phyloP scores from a whole-genome alignment of 805 yeast genomes.

The Vanderwaltozyma polyspora region DNA sequence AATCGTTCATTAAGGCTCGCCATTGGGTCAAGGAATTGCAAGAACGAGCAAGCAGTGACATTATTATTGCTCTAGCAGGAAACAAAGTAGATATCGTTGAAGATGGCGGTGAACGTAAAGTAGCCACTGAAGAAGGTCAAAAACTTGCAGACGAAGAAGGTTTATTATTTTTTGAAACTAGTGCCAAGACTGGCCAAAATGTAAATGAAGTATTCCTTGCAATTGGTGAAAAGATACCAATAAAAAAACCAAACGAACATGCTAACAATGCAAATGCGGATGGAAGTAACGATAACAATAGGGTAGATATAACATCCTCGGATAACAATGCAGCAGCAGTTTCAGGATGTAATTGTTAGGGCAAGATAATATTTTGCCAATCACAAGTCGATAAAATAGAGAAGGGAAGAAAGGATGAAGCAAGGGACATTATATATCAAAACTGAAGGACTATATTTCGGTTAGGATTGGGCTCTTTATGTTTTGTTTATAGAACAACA shows the following conservation, averaged over 20 bases:
- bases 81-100: conserved; percentile 78
- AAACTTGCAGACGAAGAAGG: conserved; percentile 45
- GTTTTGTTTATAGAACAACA: too few relatives aligned
- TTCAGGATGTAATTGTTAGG: conserved; percentile 5
- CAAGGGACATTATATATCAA: too few relatives aligned
- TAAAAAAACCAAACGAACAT: background rate
- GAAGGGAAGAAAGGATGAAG: too few relatives aligned
- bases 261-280: background rate
- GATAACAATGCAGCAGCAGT: background rate
- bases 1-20: conserved; percentile 88
- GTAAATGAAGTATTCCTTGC: conserved; percentile 37
- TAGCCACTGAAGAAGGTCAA: conserved; percentile 33
- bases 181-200: conserved; percentile 48
- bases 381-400: too few relatives aligned
- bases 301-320: conserved; percentile 2
- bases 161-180: conserved; percentile 41
- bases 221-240: conserved; percentile 33
- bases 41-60: conserved; percentile 88
- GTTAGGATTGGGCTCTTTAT: too few relatives aligned
- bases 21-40: conserved; percentile 97
- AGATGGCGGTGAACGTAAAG: conserved; percentile 39
- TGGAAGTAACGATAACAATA: background rate
- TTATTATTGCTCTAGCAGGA: conserved; percentile 87
- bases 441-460: too few relatives aligned
- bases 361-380: background rate